Conservation (phyloP, 2,329 filamentous ascomycete species). For the Botrytis squamosa region DNA sequence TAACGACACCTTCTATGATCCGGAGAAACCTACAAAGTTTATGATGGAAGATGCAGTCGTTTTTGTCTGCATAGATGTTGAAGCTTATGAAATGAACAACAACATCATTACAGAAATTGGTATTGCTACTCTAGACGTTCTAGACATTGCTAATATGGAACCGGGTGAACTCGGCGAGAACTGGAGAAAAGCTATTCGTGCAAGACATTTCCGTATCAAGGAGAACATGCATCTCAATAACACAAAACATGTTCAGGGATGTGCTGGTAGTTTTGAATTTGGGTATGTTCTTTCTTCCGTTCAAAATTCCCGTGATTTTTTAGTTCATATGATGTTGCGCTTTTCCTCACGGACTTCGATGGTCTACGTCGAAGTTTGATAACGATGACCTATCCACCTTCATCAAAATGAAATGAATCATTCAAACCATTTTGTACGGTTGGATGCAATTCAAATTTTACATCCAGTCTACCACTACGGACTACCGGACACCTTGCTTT, state of each 20-base stretch:
- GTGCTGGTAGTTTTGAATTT: constrained; percentile 73
- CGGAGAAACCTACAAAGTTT: constrained; percentile 47
- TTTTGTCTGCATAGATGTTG: constrained; percentile 78
- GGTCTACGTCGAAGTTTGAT: background rate
- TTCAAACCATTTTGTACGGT: background rate
- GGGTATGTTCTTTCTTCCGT: constrained; percentile 50
- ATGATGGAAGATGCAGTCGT: constrained; percentile 56
- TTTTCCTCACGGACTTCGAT: too few species aligned
- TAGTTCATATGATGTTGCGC: background rate
- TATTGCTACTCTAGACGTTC: constrained; percentile 75
- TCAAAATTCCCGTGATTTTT: background rate
- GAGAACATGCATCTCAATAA: constrained; percentile 71
- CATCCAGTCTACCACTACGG: background rate
- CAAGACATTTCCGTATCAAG: constrained; percentile 72
- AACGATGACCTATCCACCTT: background rate
- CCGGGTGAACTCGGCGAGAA: constrained; percentile 61
- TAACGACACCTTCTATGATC: constrained; percentile 43
- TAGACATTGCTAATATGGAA: constrained; percentile 49
- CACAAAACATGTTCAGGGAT: constrained; percentile 65
- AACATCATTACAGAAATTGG: constrained; percentile 80
- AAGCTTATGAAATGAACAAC: constrained; percentile 70
- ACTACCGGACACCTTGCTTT: background rate
- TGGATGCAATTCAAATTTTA: background rate
- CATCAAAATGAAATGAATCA: background rate
- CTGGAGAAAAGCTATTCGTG: constrained; percentile 68